Conservation (phyloP, 2,329 filamentous ascomycete species). For the Aaosphaeria arxii region DNA sequence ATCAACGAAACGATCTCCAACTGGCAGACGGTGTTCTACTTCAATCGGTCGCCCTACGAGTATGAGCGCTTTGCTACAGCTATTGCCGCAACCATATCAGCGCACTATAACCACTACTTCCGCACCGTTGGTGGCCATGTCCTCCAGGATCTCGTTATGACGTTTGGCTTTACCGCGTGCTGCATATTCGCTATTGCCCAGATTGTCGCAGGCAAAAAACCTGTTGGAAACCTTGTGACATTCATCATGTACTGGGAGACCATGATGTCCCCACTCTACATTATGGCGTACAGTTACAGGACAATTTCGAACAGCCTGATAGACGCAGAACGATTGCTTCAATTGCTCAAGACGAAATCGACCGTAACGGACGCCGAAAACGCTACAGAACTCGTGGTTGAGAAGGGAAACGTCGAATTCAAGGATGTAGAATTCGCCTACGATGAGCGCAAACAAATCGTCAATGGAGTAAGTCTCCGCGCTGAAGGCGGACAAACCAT, state of each 20-base stretch:
- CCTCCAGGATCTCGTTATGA: slow-evolving; percentile 47
- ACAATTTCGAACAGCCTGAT: slow-evolving; percentile 55
- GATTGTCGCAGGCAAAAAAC: slow-evolving; percentile 48
- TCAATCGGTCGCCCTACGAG: slow-evolving; percentile 57
- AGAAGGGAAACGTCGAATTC: slow-evolving; percentile 52
- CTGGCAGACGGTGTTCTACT: slow-evolving; percentile 60
- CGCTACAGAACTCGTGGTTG: slow-evolving; percentile 41
- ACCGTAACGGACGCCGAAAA: slow-evolving; percentile 47
- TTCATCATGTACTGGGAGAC: slow-evolving; percentile 62
- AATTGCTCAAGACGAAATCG: slow-evolving; percentile 57
- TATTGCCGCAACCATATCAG: slow-evolving; percentile 35
- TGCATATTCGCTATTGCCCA: slow-evolving; percentile 54
- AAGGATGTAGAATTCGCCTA: slow-evolving; percentile 56
- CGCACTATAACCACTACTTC: slow-evolving; percentile 32
- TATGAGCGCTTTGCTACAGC: slow-evolving; percentile 46
- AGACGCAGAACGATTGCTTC: slow-evolving; percentile 61
- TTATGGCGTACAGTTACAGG: slow-evolving; percentile 49
- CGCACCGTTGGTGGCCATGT: slow-evolving; percentile 32
- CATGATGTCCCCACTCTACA: slow-evolving; percentile 48
- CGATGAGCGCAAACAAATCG: slow-evolving; percentile 50
- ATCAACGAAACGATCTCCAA: slow-evolving; percentile 59
- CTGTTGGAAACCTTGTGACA: slow-evolving; percentile 62
- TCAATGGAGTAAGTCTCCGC: slow-evolving; percentile 50
- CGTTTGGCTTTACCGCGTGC: slow-evolving; percentile 48
- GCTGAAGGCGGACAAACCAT: slow-evolving; percentile 54